These are phyloP conservation scores for Blastomyces parvus DNA, from an alignment of 2,329 filamentous ascomycete genomes.

Conservation along the genomic window DNA sequence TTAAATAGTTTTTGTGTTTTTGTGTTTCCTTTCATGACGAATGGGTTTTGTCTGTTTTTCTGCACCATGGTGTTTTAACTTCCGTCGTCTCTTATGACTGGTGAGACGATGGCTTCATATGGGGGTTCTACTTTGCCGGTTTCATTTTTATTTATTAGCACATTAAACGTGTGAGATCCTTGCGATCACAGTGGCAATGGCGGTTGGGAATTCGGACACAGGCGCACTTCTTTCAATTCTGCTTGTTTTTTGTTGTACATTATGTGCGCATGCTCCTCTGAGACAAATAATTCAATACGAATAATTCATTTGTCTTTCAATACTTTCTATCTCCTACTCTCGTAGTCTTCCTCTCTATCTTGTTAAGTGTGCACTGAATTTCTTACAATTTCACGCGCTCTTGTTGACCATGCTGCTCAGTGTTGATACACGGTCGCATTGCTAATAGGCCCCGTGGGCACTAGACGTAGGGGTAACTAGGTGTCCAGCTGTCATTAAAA, in stretches of 20 bases:
- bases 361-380: neutral
- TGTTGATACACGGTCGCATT: neutral
- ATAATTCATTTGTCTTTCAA: neutral
- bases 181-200: slow-evolving; percentile 8
- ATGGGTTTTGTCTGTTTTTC: slow-evolving; percentile 26
- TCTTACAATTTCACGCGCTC: neutral
- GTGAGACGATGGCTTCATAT: slow-evolving; percentile 1
- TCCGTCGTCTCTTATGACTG: slow-evolving; percentile 1
- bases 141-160: slow-evolving; percentile 1
- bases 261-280: neutral
- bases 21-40: slow-evolving; percentile 33
- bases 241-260: slow-evolving; percentile 10
- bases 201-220: slow-evolving; percentile 14
- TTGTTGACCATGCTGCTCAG: neutral
- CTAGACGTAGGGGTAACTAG: neutral
- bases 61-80: neutral
- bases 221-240: slow-evolving; percentile 11
- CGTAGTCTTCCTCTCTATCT: neutral
- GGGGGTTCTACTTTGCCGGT: neutral
- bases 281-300: too few relatives aligned
- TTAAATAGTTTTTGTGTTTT: slow-evolving; percentile 42
- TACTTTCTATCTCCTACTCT: neutral
- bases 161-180: slow-evolving; percentile 6
- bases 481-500: neutral
- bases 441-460: neutral